Conservation (phyloP, 176 grass and related monocot species). For the Bromus sterilis region DNA sequence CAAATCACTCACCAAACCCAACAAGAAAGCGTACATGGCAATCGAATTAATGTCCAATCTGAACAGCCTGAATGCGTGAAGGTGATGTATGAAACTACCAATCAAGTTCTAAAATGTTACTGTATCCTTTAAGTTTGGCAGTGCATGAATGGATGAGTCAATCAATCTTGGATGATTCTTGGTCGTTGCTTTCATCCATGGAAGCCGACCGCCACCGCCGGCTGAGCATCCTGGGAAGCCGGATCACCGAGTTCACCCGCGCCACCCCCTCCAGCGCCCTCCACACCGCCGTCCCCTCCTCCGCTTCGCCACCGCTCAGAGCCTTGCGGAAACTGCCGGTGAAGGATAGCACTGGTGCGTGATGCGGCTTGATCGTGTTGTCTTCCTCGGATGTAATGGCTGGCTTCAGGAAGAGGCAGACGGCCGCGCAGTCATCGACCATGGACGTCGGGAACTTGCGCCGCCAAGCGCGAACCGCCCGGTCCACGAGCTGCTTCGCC, state of each 20-base stretch:
- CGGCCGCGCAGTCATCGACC: slow-evolving; percentile 70
- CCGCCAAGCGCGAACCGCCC: slow-evolving; percentile 58
- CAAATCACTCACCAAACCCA: background rate
- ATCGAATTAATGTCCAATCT: background rate
- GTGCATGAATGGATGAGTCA: background rate
- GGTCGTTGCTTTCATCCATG: slow-evolving; percentile 27
- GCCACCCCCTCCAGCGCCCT: slow-evolving; percentile 54
- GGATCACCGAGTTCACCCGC: slow-evolving; percentile 56
- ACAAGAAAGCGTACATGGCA: background rate
- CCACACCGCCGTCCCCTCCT: slow-evolving; percentile 36
- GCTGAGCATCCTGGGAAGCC: slow-evolving; percentile 53
- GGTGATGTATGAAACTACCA: background rate
- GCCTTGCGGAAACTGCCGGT: slow-evolving; percentile 48
- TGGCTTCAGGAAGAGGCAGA: slow-evolving; percentile 63
- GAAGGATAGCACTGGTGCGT: background rate
- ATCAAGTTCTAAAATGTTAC: background rate
- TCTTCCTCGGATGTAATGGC: background rate
- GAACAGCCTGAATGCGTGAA: background rate
- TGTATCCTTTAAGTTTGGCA: background rate
- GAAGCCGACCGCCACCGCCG: slow-evolving; percentile 38
- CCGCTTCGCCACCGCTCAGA: background rate
- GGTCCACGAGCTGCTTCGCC: slow-evolving; percentile 43
- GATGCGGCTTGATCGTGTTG: background rate
- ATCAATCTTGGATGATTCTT: slow-evolving; percentile 32
- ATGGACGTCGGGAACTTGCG: slow-evolving; percentile 62